A percentile compares a stretch with the other conserved stretches of the same genome.
These are phyloP conservation scores for Cryoendolithus antarcticus DNA, from an alignment of 2,329 filamentous ascomycete genomes.

Conservation along the genomic window DNA sequence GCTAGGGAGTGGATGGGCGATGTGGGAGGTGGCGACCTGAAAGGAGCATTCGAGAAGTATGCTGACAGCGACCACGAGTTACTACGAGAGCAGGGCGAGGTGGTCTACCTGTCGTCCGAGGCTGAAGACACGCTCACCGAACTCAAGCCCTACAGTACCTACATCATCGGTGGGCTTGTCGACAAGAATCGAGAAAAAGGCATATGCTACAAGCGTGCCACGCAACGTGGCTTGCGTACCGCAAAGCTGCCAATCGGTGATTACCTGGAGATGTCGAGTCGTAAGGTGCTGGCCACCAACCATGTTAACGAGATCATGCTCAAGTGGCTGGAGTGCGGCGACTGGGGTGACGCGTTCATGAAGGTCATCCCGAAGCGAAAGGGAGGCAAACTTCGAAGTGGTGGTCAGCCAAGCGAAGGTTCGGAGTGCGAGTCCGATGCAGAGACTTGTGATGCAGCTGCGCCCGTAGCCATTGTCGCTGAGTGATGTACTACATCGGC, in stretches of 20 bases:
- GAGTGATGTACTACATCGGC: no score
- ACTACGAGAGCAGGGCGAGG: slow-evolving; percentile 33
- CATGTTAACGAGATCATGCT: slow-evolving; percentile 97
- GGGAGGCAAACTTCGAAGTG: slow-evolving; percentile 48
- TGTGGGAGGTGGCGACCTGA: slow-evolving; percentile 23
- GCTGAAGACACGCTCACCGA: slow-evolving; percentile 73
- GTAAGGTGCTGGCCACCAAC: slow-evolving; percentile 81
- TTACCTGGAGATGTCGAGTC: slow-evolving; percentile 79
- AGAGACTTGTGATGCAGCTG: no score
- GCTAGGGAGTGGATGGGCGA: slow-evolving; percentile 56
- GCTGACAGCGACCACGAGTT: slow-evolving; percentile 8
- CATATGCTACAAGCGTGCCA: slow-evolving; percentile 74
- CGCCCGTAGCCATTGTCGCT: no score
- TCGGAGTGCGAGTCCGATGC: no score
- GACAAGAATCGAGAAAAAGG: slow-evolving; percentile 96
- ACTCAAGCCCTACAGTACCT: slow-evolving; percentile 77
- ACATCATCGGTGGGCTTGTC: slow-evolving; percentile 87
- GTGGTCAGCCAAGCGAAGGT: no score
- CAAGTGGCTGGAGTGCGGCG: slow-evolving; percentile 74
- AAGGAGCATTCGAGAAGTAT: slow-evolving; percentile 14
- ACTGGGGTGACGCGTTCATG: slow-evolving; percentile 86
- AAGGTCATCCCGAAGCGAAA: slow-evolving; percentile 84
- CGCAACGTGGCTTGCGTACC: slow-evolving; percentile 64
- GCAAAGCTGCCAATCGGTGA: slow-evolving; percentile 91
- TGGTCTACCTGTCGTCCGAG: slow-evolving; percentile 86